phyloP scores from a whole-genome alignment of 2,329 filamentous ascomycete genomes.

The Lachnellula willkommii region DNA sequence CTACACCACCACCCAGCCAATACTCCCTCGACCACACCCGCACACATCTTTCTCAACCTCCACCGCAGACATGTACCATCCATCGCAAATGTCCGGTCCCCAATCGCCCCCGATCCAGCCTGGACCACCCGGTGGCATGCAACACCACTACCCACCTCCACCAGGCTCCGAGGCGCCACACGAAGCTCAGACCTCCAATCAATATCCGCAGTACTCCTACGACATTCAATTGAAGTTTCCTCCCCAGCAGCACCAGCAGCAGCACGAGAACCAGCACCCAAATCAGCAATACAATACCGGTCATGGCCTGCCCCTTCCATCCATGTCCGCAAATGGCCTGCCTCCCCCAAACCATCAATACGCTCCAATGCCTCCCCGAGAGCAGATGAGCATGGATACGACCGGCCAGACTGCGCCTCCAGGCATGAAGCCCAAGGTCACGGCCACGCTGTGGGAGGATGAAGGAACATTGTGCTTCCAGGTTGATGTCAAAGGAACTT shows the following conservation, averaged over 20 bases:
- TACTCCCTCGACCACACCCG: not conserved
- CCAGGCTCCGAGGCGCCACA: slow-evolving; percentile 11
- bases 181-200: slow-evolving; percentile 14
- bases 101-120: slow-evolving; percentile 6
- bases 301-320: slow-evolving; percentile 15
- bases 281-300: slow-evolving; percentile 10
- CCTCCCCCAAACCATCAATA: slow-evolving; percentile 2
- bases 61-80: slow-evolving; percentile 7
- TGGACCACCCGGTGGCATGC: slow-evolving; percentile 4
- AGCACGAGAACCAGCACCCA: slow-evolving; percentile 4
- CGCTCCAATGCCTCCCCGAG: slow-evolving; percentile 7
- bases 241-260: slow-evolving; percentile 10
- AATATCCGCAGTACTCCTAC: slow-evolving; percentile 23
- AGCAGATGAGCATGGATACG: slow-evolving; percentile 48
- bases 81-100: slow-evolving; percentile 6
- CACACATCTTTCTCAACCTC: not conserved
- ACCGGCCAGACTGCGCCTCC: slow-evolving; percentile 86
- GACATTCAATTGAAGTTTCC: slow-evolving; percentile 23
- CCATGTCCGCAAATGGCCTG: slow-evolving; percentile 16
- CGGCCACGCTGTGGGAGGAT: slow-evolving; percentile 94
- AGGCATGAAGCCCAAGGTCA: slow-evolving; percentile 94
- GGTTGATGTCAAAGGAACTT: slow-evolving; percentile 90
- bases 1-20: not conserved
- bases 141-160: slow-evolving; percentile 10
- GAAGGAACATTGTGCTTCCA: slow-evolving; percentile 96